Conservation (phyloP, 257 asterid species). For the Solanum boliviense region DNA sequence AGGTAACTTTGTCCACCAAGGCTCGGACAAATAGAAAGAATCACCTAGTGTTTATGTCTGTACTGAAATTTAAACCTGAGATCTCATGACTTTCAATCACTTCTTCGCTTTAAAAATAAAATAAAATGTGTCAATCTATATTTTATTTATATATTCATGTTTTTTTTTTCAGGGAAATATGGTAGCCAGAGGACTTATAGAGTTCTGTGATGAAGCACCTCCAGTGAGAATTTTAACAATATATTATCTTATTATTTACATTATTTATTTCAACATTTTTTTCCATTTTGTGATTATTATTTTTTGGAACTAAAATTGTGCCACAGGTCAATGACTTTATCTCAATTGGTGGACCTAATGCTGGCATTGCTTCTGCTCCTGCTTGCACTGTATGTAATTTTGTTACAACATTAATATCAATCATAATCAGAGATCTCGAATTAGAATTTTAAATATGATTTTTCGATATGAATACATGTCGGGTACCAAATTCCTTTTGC, state of each 20-base stretch:
- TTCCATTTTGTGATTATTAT: background rate
- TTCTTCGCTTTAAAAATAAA: no score
- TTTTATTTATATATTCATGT: background rate
- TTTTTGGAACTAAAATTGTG: background rate
- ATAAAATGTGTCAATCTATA: no score
- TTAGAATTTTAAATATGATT: no score
- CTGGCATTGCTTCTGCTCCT: conserved; percentile 21
- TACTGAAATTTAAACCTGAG: no score
- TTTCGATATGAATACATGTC: no score
- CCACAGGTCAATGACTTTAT: conserved; percentile 18
- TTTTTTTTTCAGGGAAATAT: conserved; percentile 7
- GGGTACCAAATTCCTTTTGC: no score
- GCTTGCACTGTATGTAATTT: background rate
- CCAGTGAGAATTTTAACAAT: conserved; percentile 1
- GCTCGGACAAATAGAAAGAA: rapidly evolving
- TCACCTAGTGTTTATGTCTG: no score
- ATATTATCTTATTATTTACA: background rate
- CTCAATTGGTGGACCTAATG: conserved; percentile 28
- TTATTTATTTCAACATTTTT: background rate
- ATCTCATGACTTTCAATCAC: background rate
- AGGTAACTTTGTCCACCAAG: background rate
- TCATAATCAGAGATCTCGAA: no score
- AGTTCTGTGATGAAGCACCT: conserved; percentile 18
- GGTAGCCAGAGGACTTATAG: conserved; percentile 14
- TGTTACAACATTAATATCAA: no score